Evolutionary conservation across 164 flowering plant genomes (phyloP).

Genomic region (Vitis rotundifolia): DNA sequence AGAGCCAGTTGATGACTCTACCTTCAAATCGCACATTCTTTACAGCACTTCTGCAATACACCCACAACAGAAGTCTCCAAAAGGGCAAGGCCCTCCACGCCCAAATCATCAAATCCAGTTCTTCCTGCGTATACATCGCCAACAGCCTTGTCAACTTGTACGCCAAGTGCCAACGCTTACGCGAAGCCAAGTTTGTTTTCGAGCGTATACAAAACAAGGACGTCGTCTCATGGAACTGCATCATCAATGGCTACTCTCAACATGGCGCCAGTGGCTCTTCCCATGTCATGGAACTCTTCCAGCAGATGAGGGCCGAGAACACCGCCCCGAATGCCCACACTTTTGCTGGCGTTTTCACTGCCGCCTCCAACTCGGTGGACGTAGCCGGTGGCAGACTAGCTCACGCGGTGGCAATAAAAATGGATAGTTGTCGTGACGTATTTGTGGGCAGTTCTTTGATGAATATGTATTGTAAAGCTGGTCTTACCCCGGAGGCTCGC

Average conservation of each 20-base stretch:
- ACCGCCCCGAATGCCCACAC: slow-evolving; percentile 61
- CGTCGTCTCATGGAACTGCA: slow-evolving; percentile 72
- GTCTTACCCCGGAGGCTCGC: slow-evolving; percentile 49
- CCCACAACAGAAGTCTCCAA: slow-evolving; percentile 41
- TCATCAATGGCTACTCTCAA: slow-evolving; percentile 66
- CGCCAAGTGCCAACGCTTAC: slow-evolving; percentile 51
- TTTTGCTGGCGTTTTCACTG: slow-evolving; percentile 64
- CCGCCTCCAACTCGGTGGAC: slow-evolving; percentile 36
- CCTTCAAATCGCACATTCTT: slow-evolving; percentile 29
- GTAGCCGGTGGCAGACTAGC: slow-evolving; percentile 43
- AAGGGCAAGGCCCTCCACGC: slow-evolving; percentile 62
- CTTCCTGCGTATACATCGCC: slow-evolving; percentile 42
- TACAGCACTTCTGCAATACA: slow-evolving; percentile 36
- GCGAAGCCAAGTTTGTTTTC: slow-evolving; percentile 51
- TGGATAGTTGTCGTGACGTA: slow-evolving; percentile 40
- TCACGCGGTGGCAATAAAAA: slow-evolving; percentile 53
- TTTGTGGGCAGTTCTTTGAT: slow-evolving; percentile 66
- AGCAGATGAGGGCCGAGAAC: slow-evolving; percentile 44
- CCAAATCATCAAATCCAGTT: slow-evolving; percentile 51
- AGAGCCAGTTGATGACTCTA: neutral
- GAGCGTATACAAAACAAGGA: slow-evolving; percentile 41
- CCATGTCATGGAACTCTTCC: slow-evolving; percentile 46
- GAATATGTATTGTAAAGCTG: slow-evolving; percentile 66
- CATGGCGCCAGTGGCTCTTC: slow-evolving; percentile 23
- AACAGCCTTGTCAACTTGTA: slow-evolving; percentile 67